Evolutionary conservation across 2,329 filamentous ascomycete species (phyloP).

Genomic region (Aquanectria penicillioides): DNA sequence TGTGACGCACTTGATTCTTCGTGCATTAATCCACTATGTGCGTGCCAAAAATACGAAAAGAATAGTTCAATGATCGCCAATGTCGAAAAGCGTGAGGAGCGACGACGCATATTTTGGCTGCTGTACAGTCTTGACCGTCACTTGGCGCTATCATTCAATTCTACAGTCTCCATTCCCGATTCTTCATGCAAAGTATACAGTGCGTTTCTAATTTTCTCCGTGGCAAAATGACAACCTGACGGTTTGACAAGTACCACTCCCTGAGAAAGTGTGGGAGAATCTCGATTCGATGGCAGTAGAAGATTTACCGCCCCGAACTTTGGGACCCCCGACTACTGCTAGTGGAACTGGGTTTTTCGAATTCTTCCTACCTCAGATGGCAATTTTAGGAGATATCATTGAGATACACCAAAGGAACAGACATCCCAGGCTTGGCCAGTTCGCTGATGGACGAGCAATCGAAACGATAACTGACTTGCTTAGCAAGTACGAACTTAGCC

Average conservation of each 20-base stretch:
- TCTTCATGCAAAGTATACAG: slow-evolving; percentile 55
- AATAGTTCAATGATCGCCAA: background rate
- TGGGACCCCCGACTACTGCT: slow-evolving; percentile 47
- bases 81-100: slow-evolving; percentile 47
- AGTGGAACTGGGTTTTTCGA: slow-evolving; percentile 59
- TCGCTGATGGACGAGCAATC: background rate
- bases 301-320: background rate
- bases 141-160: slow-evolving; percentile 58
- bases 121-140: slow-evolving; percentile 59
- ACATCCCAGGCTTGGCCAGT: slow-evolving; percentile 53
- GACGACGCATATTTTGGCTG: slow-evolving; percentile 59
- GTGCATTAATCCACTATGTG: background rate
- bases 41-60: background rate
- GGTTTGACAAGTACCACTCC: slow-evolving; percentile 45
- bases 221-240: slow-evolving; percentile 40
- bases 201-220: slow-evolving; percentile 32
- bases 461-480: slow-evolving; percentile 43
- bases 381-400: slow-evolving; percentile 59
- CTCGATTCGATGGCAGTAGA: background rate
- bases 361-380: slow-evolving; percentile 61
- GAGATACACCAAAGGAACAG: slow-evolving; percentile 55
- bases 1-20: background rate
- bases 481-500: slow-evolving; percentile 50
- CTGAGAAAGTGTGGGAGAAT: slow-evolving; percentile 42
- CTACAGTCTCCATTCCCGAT: slow-evolving; percentile 55